A percentile compares a stretch with the other conserved stretches of the same genome.
These are phyloP conservation scores for Phytophthora sp. DNA, from an alignment of 352 stramenopile species.

Conservation along the genomic window DNA sequence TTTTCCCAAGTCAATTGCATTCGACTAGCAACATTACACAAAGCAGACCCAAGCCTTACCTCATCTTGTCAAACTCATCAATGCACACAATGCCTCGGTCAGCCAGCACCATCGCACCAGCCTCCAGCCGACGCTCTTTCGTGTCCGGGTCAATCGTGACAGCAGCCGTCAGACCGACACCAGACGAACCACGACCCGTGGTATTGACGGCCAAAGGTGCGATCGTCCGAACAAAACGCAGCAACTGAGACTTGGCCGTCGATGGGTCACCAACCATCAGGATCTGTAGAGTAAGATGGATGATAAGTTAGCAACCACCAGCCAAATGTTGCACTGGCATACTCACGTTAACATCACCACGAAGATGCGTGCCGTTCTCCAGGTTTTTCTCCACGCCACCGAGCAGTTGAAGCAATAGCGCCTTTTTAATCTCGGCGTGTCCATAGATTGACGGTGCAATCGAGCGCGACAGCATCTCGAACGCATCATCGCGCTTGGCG, in stretches of 20 bases:
- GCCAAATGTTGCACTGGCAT: not conserved
- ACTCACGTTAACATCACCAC: conserved; percentile 98
- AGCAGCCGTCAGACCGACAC: conserved; percentile 97
- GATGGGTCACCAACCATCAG: conserved; percentile 98
- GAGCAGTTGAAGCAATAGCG: conserved; percentile 83
- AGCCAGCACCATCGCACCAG: conserved; percentile 99
- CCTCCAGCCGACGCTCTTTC: conserved; percentile 94
- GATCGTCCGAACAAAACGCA: conserved; percentile 97
- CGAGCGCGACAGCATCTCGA: conserved; percentile 94
- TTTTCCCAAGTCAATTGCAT: conserved; percentile 17
- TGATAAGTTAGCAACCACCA: not conserved
- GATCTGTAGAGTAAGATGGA: conserved; percentile 46
- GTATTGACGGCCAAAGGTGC: conserved; percentile 93
- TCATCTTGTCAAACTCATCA: conserved; percentile 99
- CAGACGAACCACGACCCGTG: conserved; percentile 80
- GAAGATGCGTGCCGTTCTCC: conserved; percentile 98
- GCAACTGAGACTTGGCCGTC: conserved; percentile 98
- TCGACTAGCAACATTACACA: not conserved
- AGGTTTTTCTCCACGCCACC: conserved; percentile 96
- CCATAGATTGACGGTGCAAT: conserved; percentile 98
- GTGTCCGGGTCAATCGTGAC: conserved; percentile 97
- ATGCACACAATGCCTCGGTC: conserved; percentile 99
- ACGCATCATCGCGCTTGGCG: conserved; percentile 88
- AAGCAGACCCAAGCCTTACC: conserved; percentile 36
- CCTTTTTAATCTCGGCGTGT: conserved; percentile 98